A percentile compares a stretch with the other conserved stretches of the same genome.
These are phyloP conservation scores for Nelumbo lutea DNA, from an alignment of 164 flowering plant genomes.

Conservation along the genomic window DNA sequence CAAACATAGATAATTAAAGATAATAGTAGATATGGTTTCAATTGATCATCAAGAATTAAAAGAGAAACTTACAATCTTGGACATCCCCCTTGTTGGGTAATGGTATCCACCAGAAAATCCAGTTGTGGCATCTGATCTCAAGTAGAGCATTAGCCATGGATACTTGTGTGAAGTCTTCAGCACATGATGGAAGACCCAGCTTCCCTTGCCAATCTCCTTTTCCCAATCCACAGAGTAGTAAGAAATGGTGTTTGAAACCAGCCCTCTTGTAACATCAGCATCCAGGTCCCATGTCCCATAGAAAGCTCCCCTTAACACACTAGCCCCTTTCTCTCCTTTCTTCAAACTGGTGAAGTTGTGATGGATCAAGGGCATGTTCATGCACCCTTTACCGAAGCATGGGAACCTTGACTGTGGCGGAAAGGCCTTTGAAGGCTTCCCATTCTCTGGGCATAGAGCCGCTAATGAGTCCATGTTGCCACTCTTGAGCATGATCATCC, in stretches of 20 bases:
- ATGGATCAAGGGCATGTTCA: conserved; percentile 13
- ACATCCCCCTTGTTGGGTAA: not conserved
- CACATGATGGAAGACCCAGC: conserved; percentile 13
- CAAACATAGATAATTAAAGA: too few relatives aligned
- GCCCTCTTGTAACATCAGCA: not conserved
- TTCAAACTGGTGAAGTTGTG: conserved; percentile 6
- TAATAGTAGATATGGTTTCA: too few relatives aligned
- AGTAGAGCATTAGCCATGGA: conserved; percentile 17
- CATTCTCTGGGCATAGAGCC: conserved; percentile 10
- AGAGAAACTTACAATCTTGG: conserved; percentile 7
- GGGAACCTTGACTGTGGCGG: conserved; percentile 3
- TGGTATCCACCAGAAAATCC: conserved; percentile 17
- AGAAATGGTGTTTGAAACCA: not conserved
- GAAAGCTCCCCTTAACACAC: conserved; percentile 8
- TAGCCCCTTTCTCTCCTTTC: not conserved
- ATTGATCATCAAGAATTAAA: not conserved
- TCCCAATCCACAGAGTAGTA: conserved; percentile 15
- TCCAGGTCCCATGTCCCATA: conserved; percentile 18
- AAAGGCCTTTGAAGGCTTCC: not conserved
- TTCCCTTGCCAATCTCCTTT: conserved; percentile 13
- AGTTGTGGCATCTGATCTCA: conserved; percentile 11
- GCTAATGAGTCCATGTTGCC: conserved; percentile 19
- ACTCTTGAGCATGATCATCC: not conserved
- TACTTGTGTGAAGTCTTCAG: conserved; percentile 13
- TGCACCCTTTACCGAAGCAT: conserved; percentile 15